Evolutionary conservation across 1,139 yeast species (phyloP).

Genomic region (Protomyces gravidus): DNA sequence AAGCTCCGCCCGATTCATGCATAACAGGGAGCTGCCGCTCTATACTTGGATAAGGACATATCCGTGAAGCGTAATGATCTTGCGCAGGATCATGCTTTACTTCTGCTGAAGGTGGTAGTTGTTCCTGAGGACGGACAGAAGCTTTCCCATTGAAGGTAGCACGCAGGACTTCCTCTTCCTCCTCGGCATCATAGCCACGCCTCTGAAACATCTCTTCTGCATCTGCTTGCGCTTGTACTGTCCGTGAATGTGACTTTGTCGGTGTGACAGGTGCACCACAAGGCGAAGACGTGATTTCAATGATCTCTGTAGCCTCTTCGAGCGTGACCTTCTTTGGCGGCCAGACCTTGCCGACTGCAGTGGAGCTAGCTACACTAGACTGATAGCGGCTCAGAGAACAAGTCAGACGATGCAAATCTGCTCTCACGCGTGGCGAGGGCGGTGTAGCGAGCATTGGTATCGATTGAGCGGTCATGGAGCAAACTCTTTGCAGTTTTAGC

Average conservation of each 20-base stretch:
- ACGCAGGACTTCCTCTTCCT: not conserved
- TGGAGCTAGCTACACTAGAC: not conserved
- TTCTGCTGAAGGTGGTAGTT: not conserved
- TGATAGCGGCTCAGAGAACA: not conserved
- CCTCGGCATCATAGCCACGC: not conserved
- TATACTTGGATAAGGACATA: not conserved
- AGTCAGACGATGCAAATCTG: not conserved
- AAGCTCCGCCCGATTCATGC: not conserved
- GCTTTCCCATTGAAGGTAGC: too few species aligned
- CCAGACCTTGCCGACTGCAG: not conserved
- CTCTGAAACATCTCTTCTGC: not conserved
- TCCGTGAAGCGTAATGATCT: not conserved
- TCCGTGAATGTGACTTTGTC: not conserved
- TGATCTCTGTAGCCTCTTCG: not conserved
- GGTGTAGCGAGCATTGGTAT: not conserved
- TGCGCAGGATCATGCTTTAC: not conserved
- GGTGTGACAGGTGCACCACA: not conserved
- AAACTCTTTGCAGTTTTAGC: not conserved
- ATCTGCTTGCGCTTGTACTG: not conserved
- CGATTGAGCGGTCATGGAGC: too few species aligned
- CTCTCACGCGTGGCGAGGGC: not conserved
- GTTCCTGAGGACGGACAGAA: too few species aligned
- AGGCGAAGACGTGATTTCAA: not conserved
- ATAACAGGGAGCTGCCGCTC: not conserved
- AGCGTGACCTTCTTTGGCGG: not conserved